Evolutionary conservation across 2,329 filamentous ascomycete species (phyloP).

Genomic region (Botrytis cinerea): DNA sequence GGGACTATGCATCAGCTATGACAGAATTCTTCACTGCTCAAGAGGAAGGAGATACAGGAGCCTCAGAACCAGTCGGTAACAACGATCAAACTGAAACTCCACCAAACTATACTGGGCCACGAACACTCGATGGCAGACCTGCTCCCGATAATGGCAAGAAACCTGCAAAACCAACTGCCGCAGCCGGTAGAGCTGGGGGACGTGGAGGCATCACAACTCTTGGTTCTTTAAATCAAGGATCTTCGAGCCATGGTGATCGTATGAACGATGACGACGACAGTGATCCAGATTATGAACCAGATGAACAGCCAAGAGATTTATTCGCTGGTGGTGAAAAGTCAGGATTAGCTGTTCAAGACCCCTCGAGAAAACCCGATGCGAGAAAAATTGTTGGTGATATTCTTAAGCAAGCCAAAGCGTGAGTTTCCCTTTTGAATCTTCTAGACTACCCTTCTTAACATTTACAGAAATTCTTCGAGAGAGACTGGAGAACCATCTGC

Average conservation of each 20-base stretch:
- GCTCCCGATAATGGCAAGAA: slow-evolving; percentile 45
- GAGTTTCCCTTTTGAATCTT: slow-evolving; percentile 29
- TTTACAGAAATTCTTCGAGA: slow-evolving; percentile 59
- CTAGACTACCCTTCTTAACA: neutral
- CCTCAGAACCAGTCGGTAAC: slow-evolving; percentile 46
- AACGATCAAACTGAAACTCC: slow-evolving; percentile 42
- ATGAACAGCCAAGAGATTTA: slow-evolving; percentile 65
- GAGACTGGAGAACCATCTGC: slow-evolving; percentile 55
- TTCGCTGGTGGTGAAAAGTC: slow-evolving; percentile 89
- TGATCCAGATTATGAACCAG: slow-evolving; percentile 55
- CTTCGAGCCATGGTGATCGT: slow-evolving; percentile 51
- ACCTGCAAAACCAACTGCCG: slow-evolving; percentile 28
- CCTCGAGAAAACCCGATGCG: slow-evolving; percentile 49
- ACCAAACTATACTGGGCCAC: slow-evolving; percentile 56
- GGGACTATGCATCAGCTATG: slow-evolving; percentile 65
- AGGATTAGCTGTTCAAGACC: slow-evolving; percentile 67
- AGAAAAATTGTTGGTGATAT: slow-evolving; percentile 63
- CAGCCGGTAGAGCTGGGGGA: slow-evolving; percentile 31
- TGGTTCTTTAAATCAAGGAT: slow-evolving; percentile 46
- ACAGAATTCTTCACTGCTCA: slow-evolving; percentile 62
- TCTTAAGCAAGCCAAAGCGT: slow-evolving; percentile 64
- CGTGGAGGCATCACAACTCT: slow-evolving; percentile 59
- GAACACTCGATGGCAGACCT: slow-evolving; percentile 64
- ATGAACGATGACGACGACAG: slow-evolving; percentile 60
- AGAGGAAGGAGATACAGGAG: slow-evolving; percentile 52